Evolutionary conservation across 768 basidiomycete genomes (phyloP).

Genomic region (Rhizopogon vulgaris): DNA sequence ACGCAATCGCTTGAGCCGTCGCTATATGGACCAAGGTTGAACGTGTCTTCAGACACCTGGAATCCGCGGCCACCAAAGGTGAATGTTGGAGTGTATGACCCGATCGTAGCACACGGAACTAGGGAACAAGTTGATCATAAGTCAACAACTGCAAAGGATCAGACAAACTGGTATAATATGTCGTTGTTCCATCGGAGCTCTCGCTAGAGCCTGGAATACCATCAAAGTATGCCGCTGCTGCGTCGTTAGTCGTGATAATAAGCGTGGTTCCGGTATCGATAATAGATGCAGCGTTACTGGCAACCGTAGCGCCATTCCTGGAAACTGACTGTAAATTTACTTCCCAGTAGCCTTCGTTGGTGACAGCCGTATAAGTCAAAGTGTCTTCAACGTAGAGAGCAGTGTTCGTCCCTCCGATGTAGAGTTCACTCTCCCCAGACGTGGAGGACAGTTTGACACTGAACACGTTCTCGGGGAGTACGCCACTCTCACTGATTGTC

Average conservation of each 20-base stretch:
- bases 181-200: background rate
- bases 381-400: conserved; percentile 36
- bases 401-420: conserved; percentile 47
- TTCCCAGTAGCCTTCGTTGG: conserved; percentile 33
- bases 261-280: conserved; percentile 28
- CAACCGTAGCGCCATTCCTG: conserved; percentile 13
- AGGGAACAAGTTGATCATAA: no score
- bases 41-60: no score
- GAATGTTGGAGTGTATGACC: no score
- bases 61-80: no score
- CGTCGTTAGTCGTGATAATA: conserved; percentile 20
- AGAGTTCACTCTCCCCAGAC: conserved; percentile 41
- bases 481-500: conserved; percentile 33
- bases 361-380: conserved; percentile 32
- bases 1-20: no score
- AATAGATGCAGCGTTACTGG: conserved; percentile 22
- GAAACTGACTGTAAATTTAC: conserved; percentile 25
- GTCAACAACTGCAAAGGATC: no score
- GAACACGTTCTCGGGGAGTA: conserved; percentile 33
- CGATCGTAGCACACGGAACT: no score
- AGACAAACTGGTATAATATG: background rate
- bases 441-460: conserved; percentile 41
- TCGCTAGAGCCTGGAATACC: conserved; percentile 22
- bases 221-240: conserved; percentile 25
- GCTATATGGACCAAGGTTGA: no score